A percentile compares a stretch with the other conserved stretches of the same genome.
Conservation (phyloP, 2,329 filamentous ascomycete genomes). For the Drechslera avenae region DNA sequence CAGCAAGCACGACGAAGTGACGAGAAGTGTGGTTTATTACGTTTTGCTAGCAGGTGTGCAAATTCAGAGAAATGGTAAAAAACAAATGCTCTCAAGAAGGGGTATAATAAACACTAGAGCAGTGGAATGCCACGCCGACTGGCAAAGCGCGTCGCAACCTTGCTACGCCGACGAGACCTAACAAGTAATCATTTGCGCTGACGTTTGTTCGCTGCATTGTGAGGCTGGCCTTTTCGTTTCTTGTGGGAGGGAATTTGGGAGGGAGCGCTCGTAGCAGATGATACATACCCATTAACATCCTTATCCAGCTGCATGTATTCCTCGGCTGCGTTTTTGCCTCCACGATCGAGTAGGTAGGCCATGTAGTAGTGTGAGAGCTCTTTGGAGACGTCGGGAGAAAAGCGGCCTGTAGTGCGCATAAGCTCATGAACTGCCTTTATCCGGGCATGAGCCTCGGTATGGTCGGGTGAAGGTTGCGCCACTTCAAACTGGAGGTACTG, state of each 20-base stretch:
- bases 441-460: constrained; percentile 69
- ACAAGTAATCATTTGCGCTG: constrained; percentile 29
- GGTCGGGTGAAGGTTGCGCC: constrained; percentile 72
- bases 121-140: constrained; percentile 5
- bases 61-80: constrained; percentile 25
- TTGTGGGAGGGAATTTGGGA: constrained; percentile 26
- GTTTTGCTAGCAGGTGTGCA: constrained; percentile 33
- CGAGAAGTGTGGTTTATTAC: constrained; percentile 36
- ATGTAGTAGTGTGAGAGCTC: constrained; percentile 81
- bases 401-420: constrained; percentile 72
- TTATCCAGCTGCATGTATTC: constrained; percentile 83
- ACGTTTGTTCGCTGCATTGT: constrained; percentile 42
- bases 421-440: constrained; percentile 81
- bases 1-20: constrained; percentile 13
- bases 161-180: constrained; percentile 13
- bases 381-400: constrained; percentile 70
- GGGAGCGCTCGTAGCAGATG: constrained; percentile 37
- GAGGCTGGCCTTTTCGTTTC: constrained; percentile 39
- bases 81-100: constrained; percentile 18
- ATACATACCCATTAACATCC: constrained; percentile 75
- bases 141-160: constrained; percentile 4
- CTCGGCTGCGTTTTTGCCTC: constrained; percentile 81
- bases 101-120: constrained; percentile 5
- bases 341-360: constrained; percentile 80
- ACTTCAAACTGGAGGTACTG: constrained; percentile 89